Conservation (phyloP, 192 early-diverging fungal genomes). For the Backusella luteola region DNA sequence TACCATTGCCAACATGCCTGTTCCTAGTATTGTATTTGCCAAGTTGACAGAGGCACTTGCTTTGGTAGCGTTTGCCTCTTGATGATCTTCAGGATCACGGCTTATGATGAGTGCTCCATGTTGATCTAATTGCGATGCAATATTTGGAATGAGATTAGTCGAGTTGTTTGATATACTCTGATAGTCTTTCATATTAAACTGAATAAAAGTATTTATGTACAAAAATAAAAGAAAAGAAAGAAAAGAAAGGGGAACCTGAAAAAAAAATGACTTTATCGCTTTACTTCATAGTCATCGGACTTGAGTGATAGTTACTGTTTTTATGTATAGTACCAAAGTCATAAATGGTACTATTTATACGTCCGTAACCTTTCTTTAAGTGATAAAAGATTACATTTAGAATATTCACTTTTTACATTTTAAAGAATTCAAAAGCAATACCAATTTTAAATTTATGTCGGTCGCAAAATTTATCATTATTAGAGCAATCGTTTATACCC, state of each 20-base stretch:
- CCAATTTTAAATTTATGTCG: too few relatives aligned
- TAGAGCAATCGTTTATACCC: too few relatives aligned
- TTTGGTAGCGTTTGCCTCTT: conserved; percentile 56
- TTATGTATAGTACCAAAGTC: not conserved
- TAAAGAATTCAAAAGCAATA: too few relatives aligned
- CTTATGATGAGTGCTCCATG: not conserved
- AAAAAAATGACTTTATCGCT: not conserved
- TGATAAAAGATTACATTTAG: too few relatives aligned
- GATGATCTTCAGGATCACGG: not conserved
- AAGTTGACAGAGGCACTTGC: conserved; percentile 76
- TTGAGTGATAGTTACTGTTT: not conserved
- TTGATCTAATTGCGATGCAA: not conserved
- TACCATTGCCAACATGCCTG: conserved; percentile 97
- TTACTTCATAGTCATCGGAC: not conserved
- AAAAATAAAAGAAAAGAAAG: not conserved
- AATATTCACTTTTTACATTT: too few relatives aligned
- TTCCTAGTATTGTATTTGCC: conserved; percentile 92
- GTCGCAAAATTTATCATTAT: too few relatives aligned
- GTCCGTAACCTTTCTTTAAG: too few relatives aligned
- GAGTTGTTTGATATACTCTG: not conserved
- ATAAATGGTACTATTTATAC: too few relatives aligned
- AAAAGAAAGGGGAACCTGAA: not conserved
- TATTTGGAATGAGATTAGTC: not conserved
- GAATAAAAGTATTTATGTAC: not conserved
- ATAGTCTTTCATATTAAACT: not conserved